Base-by-base conservation (phyloP, 2,329 filamentous ascomycete genomes). In the Clarireedia hainanense region DNA sequence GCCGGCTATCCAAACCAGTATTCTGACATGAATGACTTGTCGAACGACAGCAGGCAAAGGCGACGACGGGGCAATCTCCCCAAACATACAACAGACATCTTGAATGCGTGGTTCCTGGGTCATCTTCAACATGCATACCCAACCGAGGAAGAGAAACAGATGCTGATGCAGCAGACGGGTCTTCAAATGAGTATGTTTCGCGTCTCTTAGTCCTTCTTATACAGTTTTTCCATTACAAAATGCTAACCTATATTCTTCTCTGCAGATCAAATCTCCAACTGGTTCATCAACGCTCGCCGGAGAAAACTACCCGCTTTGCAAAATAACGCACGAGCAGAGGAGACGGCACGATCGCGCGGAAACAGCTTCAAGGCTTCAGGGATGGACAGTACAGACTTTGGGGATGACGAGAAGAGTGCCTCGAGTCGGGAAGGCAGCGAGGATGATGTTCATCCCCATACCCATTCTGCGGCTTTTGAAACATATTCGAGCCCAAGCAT, bases 101-200 rank as follows among this genome's bases (percentile, higher is more conserved):
- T 96, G 42, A 82, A 88, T 53, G 76, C 81, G 0, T 96, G 91
- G 91, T 91, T 95, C 62, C 72, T 84, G 51, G 77, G 78, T n/a
- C 87, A 94, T 69, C 71, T 91, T 6, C 77, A 84, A 58, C 89
- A 94, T 66, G 89, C 90, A 0, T 95, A 95, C 68, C 90, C 90
- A 1, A 91, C 84, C 4, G 89, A 95, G 70, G 89, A 95, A 60
- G 87, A 95, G 73, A 95, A 95, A 71, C 83, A 91, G 67, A 81
- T 88, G 57, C 77, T 95, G 48, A 89, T 91, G 78, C 79, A 80
- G 47, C 76, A 83, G 66, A 95, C 90, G 0, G 84, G 84, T 0
- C 75, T 96, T 27, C 86, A 88, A 54, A 85, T 95, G 74, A 91
- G 86, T 82, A 77, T 75, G 83, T 80, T 49, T 52, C 42, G 4